Evolutionary conservation across 371 early-diverging fungal genomes (phyloP).

Genomic region (Circinella umbellata): DNA sequence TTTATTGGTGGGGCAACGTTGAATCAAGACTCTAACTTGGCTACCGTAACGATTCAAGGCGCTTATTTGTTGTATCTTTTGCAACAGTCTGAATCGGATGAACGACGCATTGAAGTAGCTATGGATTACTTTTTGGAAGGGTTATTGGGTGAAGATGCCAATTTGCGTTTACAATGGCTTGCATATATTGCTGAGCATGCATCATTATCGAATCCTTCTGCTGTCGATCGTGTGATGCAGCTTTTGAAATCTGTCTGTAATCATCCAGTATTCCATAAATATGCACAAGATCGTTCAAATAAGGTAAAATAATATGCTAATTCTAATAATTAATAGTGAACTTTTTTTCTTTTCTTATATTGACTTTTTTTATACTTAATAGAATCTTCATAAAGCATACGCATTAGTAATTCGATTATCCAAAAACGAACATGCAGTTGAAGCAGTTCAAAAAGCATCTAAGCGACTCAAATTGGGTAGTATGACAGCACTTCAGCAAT

Average conservation of each 20-base stretch:
- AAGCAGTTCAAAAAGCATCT: slow-evolving; percentile 30
- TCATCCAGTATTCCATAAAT: slow-evolving; percentile 33
- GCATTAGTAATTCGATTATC: slow-evolving; percentile 38
- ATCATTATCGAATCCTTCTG: slow-evolving; percentile 13
- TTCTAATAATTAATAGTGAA: too few relatives aligned
- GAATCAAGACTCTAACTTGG: slow-evolving; percentile 60
- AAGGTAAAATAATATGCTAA: background rate
- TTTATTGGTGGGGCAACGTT: slow-evolving; percentile 61
- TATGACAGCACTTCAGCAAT: slow-evolving; percentile 59
- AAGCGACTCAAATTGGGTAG: slow-evolving; percentile 45
- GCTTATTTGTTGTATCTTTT: slow-evolving; percentile 60
- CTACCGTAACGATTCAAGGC: slow-evolving; percentile 63
- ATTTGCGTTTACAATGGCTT: slow-evolving; percentile 57
- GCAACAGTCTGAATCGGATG: slow-evolving; percentile 31
- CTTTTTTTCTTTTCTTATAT: too few relatives aligned
- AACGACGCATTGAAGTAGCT: slow-evolving; percentile 51
- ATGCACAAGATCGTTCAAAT: slow-evolving; percentile 10
- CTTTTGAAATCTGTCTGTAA: slow-evolving; percentile 29
- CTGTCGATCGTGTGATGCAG: slow-evolving; percentile 36
- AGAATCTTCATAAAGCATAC: slow-evolving; percentile 29
- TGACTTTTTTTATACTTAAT: background rate
- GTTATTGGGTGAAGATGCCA: slow-evolving; percentile 47
- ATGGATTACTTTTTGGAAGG: slow-evolving; percentile 64
- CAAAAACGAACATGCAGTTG: slow-evolving; percentile 39
- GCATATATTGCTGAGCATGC: slow-evolving; percentile 49